Evolutionary conservation across 139 green algal species (phyloP), one percentile per base, ranked within the genome.

Genomic region (Diplosphaera chodatii): DNA sequence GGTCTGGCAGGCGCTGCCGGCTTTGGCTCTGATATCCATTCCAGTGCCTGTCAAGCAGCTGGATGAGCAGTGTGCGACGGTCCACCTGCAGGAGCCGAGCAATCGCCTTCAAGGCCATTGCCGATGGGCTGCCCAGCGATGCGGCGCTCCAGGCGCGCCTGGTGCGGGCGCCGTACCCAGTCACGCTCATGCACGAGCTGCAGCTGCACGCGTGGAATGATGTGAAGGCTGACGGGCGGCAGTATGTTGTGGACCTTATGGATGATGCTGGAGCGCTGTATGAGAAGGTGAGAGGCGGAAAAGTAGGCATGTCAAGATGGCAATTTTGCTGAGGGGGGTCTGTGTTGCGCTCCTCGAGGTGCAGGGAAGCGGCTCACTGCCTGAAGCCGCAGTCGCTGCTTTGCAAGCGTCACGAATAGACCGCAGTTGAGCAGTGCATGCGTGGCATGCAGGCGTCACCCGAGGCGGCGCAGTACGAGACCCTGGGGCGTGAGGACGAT

Each of bases 151-250:
- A 23, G 18, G 48, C 18, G 16, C 48, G 48, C 48, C 48, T 59
- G 13, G 48, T 59, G 48, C 48, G 48, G 13, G 48, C 48, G 13
- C 48, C 48, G 13, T 59, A 59, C 48, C 48, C 48, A 18, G 48
- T 25, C 10, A 59, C 48, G 48, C 48, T 59, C 48, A 59, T 59
- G 48, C 48, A 59, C 48, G 48, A 59, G 48, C 48, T 59, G 48
- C 48, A 59, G 48, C 48, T 59, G 48, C 48, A 59, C 48, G 48
- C 48, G 48, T 59, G 48, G 48, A 59, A 59, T 18, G 48, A 59
- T 25, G 48, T 59, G 18, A 23, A 25, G 16, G 48, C 48, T 10
- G 48, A 59, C 48, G 48, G 48, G 13, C 48, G 48, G 16, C 48
- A 59, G 48, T 59, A 59, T 59, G 48, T 59, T 10, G 48, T 59